Conservation (phyloP, 1,284 basidiomycete species). For the Cystobasidium slooffiae region DNA sequence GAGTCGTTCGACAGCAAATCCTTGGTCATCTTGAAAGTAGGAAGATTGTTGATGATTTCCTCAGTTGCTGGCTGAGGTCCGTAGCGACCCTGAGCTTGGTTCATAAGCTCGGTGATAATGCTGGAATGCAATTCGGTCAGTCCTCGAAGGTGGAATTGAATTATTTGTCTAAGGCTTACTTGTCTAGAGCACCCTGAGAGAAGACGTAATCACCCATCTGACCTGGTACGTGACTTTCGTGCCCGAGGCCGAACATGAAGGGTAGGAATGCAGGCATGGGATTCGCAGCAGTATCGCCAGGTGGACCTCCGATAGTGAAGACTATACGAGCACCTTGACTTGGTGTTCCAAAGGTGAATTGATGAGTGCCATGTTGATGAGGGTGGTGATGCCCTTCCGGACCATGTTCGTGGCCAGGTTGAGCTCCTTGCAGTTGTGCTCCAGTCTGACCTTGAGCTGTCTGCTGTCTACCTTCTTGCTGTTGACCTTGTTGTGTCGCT, state of each 20-base stretch:
- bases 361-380: not conserved
- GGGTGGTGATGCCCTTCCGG: not conserved
- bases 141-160: not conserved
- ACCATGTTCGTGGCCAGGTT: not conserved
- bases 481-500: not conserved
- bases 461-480: not conserved
- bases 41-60: constrained; percentile 42
- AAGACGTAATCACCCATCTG: constrained; percentile 45
- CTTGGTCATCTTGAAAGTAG: constrained; percentile 36
- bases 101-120: constrained; percentile 40
- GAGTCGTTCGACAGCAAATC: constrained; percentile 34
- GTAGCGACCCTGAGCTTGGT: constrained; percentile 40
- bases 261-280: constrained; percentile 22
- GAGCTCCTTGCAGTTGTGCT: not conserved
- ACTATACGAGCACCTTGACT: constrained; percentile 12
- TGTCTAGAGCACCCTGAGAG: constrained; percentile 36
- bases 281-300: not conserved
- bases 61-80: constrained; percentile 42
- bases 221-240: constrained; percentile 19
- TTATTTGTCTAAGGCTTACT: constrained; percentile 7
- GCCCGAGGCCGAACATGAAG: constrained; percentile 14
- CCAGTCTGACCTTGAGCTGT: not conserved
- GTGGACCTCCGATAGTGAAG: constrained; percentile 24
- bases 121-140: not conserved
- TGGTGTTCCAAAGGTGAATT: constrained; percentile 25